Base-by-base conservation (phyloP, 2,329 filamentous ascomycete genomes). In the Aureobasidium sp. region DNA sequence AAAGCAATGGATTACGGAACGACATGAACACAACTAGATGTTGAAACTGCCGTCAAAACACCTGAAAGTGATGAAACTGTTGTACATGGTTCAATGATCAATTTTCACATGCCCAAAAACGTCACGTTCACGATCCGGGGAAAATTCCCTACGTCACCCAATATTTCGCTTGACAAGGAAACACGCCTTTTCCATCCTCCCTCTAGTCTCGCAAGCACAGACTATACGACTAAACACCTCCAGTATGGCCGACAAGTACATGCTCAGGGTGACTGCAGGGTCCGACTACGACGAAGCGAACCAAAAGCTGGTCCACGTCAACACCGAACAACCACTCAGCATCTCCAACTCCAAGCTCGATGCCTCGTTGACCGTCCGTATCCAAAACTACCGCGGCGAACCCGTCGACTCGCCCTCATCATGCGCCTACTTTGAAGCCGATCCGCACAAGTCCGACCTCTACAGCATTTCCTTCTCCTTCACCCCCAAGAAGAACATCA, bases 401-500 rank as follows among this genome's bases (percentile, higher is more conserved):
- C 90, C 91, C 1, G 76, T 79, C 49, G 75, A 77, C 67, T 90
- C 89, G 0, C 88, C 90, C 0, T 70, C 76, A 4, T 88, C 88
- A 0, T 89, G 87, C 9, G 77, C 86, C 1, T 97, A 97, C 78
- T 97, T 97, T 79, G 78, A 81, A 15, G 77, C 84, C 6, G 83
- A 86, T 6, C 81, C 84, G 20, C 91, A 96, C 72, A 78, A 77
- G 25, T 78, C 81, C 65, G 92, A 97, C 74, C 88, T 91, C 72
- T 97, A 97, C 79, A 90, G 87, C 68, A 91, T 97, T 69, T 82
- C 84, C 36, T 87, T 96, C 71, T 82, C 84, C 49, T 90, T 97
- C 73, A 85, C 83, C 0, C 90, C 88, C n/a, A 90, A 89, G 68
- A 69, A 77, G 34, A 75, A 75, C 39, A 85, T 96, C 62, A 79